Evolutionary conservation across 2,329 filamentous ascomycete species (phyloP).

Genomic region (Neurospora sp.): DNA sequence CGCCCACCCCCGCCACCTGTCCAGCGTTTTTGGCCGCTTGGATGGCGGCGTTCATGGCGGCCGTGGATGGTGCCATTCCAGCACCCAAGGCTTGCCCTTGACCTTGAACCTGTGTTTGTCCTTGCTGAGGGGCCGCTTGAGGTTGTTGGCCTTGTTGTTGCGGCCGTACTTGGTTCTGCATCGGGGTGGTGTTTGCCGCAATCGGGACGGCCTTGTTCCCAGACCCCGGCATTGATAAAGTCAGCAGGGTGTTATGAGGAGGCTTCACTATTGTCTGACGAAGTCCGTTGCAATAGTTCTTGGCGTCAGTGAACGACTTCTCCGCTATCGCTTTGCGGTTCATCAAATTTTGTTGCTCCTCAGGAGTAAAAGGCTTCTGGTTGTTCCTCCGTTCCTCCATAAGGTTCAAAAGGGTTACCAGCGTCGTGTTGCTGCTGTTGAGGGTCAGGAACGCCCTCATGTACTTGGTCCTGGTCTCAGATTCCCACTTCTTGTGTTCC

Average conservation of each 20-base stretch:
- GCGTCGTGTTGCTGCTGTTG: constrained; percentile 25
- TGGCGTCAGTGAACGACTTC: constrained; percentile 36
- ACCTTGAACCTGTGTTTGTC: not conserved
- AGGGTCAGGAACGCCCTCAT: constrained; percentile 35
- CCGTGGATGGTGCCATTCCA: constrained; percentile 15
- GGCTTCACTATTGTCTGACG: constrained; percentile 2
- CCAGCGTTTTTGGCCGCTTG: constrained; percentile 34
- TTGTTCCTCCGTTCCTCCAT: constrained; percentile 32
- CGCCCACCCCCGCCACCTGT: constrained; percentile 16
- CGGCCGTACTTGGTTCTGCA: constrained; percentile 7
- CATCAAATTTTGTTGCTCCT: constrained; percentile 36
- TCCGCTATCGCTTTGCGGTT: constrained; percentile 33
- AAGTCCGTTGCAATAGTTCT: constrained; percentile 30
- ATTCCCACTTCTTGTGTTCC: constrained; percentile 37
- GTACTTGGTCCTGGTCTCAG: constrained; percentile 38
- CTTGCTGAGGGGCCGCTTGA: not conserved
- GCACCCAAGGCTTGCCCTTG: not conserved
- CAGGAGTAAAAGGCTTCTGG: constrained; percentile 33
- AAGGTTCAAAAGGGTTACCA: constrained; percentile 4
- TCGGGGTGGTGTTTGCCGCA: not conserved
- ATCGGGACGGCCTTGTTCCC: not conserved
- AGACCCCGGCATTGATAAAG: not conserved
- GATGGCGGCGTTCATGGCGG: constrained; percentile 33
- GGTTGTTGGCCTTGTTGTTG: constrained; percentile 2
- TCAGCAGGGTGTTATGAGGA: not conserved